Evolutionary conservation across 495 filamentous ascomycete species (phyloP), one percentile per base, ranked within the genome.

Genomic region (Daldinia grandis): DNA sequence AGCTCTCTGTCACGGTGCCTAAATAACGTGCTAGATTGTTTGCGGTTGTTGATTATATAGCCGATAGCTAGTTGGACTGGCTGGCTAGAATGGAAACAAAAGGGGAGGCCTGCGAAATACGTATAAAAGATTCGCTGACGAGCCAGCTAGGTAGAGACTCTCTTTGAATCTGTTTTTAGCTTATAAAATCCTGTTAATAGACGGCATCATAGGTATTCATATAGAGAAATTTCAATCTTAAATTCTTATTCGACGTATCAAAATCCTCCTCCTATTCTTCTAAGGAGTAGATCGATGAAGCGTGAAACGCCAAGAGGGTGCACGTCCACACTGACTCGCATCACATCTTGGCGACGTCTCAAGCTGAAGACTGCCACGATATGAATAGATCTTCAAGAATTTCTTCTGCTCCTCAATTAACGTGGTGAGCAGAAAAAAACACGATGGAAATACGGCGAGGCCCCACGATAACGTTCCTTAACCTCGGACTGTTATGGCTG

Each of bases 1-100:
- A 80, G 62, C 62, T 85, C n/a, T 71, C 74, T 1, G 81, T 84
- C 2, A 21, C 77, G 51, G 73, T 83, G 44, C 81, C 81, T 27
- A 62, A 69, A 21, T 69, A 21, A 66, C 62, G 19, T 9, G 21
- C 17, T 40, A 47, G 10, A 9, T 10, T 24, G 9, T 12, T 10
- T 12, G 9, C 0, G 9, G 21, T 44, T 27, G 42, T 33, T 24
- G 50, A 50, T 12, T 47, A 10, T 47, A 47, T n/a, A 3, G 19
- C 8, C 19, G 19, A 47, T 47, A 47, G 21, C 42, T 10, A 21
- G 42, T 21, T 44, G 42, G 31, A 27, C 37, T 15, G 5, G 40
- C n/a, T 31, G 27, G 25, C 10, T 51, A 30, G 1, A 7, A 31
- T 40, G 15, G 47, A 62, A 55, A 62, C 24, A 58, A 66, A 66